Base-by-base conservation (phyloP, 1,284 basidiomycete genomes). In the Pseudozyma hubeiensis region DNA sequence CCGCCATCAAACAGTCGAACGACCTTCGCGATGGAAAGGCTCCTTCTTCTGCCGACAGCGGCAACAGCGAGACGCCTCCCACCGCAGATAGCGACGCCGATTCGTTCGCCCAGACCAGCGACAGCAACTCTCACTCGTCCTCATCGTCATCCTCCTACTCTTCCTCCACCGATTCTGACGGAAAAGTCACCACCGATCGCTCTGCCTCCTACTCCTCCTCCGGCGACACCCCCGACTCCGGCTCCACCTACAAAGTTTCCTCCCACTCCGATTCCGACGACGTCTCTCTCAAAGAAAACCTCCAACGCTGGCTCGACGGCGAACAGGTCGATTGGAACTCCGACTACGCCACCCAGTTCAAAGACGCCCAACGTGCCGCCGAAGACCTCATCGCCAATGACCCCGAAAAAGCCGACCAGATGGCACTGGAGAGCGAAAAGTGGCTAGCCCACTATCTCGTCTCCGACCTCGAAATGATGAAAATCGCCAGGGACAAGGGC, bases 341-440 rank as follows among this genome's bases (percentile, higher is more conserved):
- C 29, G 62, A 76, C 24, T 77, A 78, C 60, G 55, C 60, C 7
- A 43, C 54, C 14, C 64, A 78, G 24, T 80, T 80, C 62, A 40
- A 48, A 2, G 17, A 54, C 8, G 81, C 82, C 11, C 77, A 74
- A 47, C 7, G 29, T 19, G 64, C 66, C 1, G 79, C 77, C 16
- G 74, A 78, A 40, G 46, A 77, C 37, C 55, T 77, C 11, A 34
- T 79, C 35, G 13, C 17, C 4, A 48, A 72, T 9, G 49, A 76
- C 43, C 81, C 81, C 5, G 67, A 63, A 8, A 53, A 71, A 46
- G 81, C 79, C 7, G 50, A 63, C 34, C 41, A 75, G 57, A 47
- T 79, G 58, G 82, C 81, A 6, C 46, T 75, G 17, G 52, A 79
- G 45, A 72, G 66, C 63, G 79, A 81, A 63, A 64, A 70, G 34